Evolutionary conservation across 306 rosid species (phyloP).

Genomic region (Cucurbita argyrosperma): DNA sequence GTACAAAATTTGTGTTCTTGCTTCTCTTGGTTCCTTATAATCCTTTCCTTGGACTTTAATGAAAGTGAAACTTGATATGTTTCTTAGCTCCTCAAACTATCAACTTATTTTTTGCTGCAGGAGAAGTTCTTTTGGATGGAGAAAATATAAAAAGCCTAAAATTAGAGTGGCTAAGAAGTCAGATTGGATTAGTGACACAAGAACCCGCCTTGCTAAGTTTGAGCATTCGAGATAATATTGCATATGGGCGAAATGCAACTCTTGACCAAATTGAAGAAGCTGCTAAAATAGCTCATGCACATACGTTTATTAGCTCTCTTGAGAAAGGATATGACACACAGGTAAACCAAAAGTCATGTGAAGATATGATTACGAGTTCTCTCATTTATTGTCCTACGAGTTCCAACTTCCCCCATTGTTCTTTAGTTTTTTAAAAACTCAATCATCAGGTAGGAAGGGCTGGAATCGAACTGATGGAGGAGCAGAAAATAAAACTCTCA

Average conservation of each 20-base stretch:
- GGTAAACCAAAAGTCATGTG: slow-evolving; percentile 27
- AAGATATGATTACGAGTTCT: not conserved
- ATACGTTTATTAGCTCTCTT: slow-evolving; percentile 86
- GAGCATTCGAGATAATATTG: slow-evolving; percentile 96
- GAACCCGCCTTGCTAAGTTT: slow-evolving; percentile 96
- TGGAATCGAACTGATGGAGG: slow-evolving; percentile 78
- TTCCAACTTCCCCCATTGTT: not conserved
- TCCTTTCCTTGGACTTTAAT: not conserved
- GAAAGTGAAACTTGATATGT: not conserved
- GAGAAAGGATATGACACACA: slow-evolving; percentile 80
- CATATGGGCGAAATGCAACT: slow-evolving; percentile 87
- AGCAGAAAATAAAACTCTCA: slow-evolving; percentile 90
- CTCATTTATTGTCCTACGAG: not conserved
- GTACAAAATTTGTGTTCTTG: slow-evolving; percentile 18
- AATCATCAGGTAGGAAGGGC: slow-evolving; percentile 78
- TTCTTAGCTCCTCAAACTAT: not conserved
- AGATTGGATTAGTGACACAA: slow-evolving; percentile 95
- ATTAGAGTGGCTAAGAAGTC: slow-evolving; percentile 94
- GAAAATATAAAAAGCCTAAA: slow-evolving; percentile 86
- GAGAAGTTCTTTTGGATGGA: slow-evolving; percentile 99
- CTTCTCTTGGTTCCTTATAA: not conserved
- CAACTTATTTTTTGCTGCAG: slow-evolving; percentile 33
- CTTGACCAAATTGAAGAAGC: slow-evolving; percentile 98
- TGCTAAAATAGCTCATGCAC: slow-evolving; percentile 97
- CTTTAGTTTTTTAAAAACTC: slow-evolving; percentile 11